Percentiles rank a stretch among this genome's conserved stretches.
Evolutionary conservation across 2,329 filamentous ascomycete genomes (phyloP).

Genomic region (Aureobasidium sp.): DNA sequence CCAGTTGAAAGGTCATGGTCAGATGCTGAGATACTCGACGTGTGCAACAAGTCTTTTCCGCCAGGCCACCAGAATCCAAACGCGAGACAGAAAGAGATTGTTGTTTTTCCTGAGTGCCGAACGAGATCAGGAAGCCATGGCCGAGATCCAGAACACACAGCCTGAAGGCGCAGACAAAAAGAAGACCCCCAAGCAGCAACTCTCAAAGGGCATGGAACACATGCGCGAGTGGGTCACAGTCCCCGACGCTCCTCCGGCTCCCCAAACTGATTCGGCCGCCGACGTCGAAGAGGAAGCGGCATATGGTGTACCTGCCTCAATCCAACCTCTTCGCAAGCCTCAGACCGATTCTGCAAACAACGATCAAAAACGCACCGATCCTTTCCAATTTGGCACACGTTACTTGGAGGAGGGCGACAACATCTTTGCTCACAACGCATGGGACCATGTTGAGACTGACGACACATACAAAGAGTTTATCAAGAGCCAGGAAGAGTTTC

Average conservation of each 20-base stretch:
- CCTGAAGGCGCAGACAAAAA: background rate
- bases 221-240: constrained; percentile 44
- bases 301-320: constrained; percentile 44
- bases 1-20: background rate
- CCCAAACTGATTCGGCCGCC: constrained; percentile 10
- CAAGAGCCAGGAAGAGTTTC: constrained; percentile 73
- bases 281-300: constrained; percentile 29
- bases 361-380: constrained; percentile 81
- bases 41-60: background rate
- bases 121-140: background rate
- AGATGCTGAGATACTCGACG: background rate
- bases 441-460: constrained; percentile 96
- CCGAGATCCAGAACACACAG: background rate
- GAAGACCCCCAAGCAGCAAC: constrained; percentile 35
- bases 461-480: constrained; percentile 80
- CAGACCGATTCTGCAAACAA: constrained; percentile 59
- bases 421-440: constrained; percentile 96
- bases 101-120: background rate
- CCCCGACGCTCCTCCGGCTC: constrained; percentile 25
- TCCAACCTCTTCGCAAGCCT: constrained; percentile 39
- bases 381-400: constrained; percentile 92
- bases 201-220: constrained; percentile 47
- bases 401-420: constrained; percentile 77
- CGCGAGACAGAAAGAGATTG: background rate
- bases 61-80: background rate